A percentile compares a stretch with the other conserved stretches of the same genome.
Evolutionary conservation across 2,329 filamentous ascomycete genomes (phyloP).

Genomic region (Saccharata proteae): DNA sequence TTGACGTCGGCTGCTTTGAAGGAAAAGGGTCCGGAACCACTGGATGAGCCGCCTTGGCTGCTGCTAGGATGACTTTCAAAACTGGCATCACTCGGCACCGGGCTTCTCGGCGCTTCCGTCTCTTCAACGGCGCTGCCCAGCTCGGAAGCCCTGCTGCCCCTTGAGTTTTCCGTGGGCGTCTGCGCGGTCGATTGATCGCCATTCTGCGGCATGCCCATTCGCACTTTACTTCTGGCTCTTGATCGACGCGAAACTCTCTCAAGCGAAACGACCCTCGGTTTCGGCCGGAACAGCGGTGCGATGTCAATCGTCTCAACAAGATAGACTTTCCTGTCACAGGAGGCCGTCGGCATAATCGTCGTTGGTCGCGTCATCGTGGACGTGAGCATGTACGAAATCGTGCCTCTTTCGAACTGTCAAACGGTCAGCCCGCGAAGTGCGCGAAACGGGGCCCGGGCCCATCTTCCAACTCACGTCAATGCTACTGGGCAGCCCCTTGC

Average conservation of each 20-base stretch:
- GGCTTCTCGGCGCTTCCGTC: slow-evolving; percentile 25
- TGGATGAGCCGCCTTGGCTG: slow-evolving; percentile 28
- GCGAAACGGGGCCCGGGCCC: not conserved
- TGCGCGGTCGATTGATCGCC: slow-evolving; percentile 6
- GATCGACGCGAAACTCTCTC: slow-evolving; percentile 69
- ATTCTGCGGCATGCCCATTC: slow-evolving; percentile 2
- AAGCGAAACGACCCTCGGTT: slow-evolving; percentile 70
- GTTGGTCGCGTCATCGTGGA: slow-evolving; percentile 83
- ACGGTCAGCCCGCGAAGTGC: slow-evolving; percentile 11
- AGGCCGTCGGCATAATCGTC: slow-evolving; percentile 66
- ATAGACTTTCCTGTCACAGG: slow-evolving; percentile 69
- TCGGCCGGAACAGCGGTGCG: slow-evolving; percentile 59
- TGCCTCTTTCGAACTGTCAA: slow-evolving; percentile 84
- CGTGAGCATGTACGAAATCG: slow-evolving; percentile 81
- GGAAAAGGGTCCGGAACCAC: slow-evolving; percentile 5
- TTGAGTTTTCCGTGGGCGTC: slow-evolving; percentile 12
- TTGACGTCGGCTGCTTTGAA: slow-evolving; percentile 30
- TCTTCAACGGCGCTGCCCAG: slow-evolving; percentile 19
- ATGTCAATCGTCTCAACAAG: slow-evolving; percentile 78
- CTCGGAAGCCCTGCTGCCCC: slow-evolving; percentile 14
- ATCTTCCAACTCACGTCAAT: slow-evolving; percentile 61
- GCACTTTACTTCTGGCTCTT: slow-evolving; percentile 38
- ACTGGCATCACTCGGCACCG: slow-evolving; percentile 35
- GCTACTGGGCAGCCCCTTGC: slow-evolving; percentile 67
- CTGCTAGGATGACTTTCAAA: slow-evolving; percentile 46